These are phyloP conservation scores for Papilionanthe hybrid DNA, from an alignment of 116 monocot genomes.

Conservation along the genomic window DNA sequence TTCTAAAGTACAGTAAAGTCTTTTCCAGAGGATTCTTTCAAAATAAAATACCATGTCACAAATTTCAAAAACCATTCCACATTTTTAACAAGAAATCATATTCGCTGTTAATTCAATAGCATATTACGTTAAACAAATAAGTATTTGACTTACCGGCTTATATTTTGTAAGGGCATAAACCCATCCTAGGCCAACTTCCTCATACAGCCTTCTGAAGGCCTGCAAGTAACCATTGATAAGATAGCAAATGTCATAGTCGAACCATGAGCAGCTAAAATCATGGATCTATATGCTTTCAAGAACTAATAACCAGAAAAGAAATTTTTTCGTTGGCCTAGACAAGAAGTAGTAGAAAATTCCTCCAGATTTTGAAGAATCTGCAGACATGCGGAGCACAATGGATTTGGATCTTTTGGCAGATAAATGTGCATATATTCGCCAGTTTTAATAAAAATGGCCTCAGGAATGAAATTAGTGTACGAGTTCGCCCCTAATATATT, in stretches of 20 bases:
- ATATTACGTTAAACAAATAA: not conserved
- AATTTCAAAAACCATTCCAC: not conserved
- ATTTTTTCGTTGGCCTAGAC: not conserved
- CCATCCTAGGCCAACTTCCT: conserved; percentile 95
- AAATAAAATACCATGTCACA: too few species aligned
- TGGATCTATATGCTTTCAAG: not conserved
- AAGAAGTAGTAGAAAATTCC: not conserved
- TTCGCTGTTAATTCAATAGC: too few species aligned
- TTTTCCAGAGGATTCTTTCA: too few species aligned
- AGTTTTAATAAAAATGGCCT: not conserved
- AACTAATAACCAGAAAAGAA: not conserved
- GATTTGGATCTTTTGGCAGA: not conserved
- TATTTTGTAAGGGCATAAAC: conserved; percentile 84
- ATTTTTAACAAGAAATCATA: too few species aligned
- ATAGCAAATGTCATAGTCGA: not conserved
- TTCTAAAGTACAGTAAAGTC: too few species aligned
- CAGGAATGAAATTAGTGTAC: not conserved
- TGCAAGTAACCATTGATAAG: conserved; percentile 18
- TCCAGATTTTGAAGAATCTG: not conserved
- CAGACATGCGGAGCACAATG: not conserved
- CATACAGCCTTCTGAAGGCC: conserved; percentile 92
- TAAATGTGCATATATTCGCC: not conserved
- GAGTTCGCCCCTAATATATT: not conserved
- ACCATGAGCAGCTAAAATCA: not conserved
- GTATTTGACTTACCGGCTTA: conserved; percentile 67